Percentiles rank a stretch among this genome's conserved stretches.
phyloP scores from a whole-genome alignment of 768 basidiomycete genomes.

The Fomitopsis serialis region DNA sequence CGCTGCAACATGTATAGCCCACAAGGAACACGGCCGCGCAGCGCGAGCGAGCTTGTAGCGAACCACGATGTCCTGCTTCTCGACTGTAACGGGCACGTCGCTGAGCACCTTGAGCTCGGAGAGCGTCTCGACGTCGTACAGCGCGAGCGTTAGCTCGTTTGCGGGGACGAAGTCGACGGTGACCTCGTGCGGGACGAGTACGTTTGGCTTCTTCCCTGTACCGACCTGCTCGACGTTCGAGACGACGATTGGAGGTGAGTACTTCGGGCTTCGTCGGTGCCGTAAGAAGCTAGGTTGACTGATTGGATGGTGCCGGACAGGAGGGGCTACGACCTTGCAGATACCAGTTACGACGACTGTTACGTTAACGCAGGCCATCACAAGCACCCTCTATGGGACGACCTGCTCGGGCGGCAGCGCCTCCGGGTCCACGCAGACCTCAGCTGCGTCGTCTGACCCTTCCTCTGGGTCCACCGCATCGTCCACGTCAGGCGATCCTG shows the following conservation, averaged over 20 bases:
- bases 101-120: constrained; percentile 15
- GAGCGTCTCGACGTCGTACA: constrained; percentile 14
- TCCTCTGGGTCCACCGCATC: background rate
- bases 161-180: constrained; percentile 12
- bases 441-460: background rate
- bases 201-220: constrained; percentile 4
- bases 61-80: constrained; percentile 7
- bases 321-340: constrained; percentile 7
- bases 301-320: background rate
- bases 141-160: constrained; percentile 9
- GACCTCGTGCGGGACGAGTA: constrained; percentile 5
- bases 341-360: constrained; percentile 14
- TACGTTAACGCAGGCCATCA: constrained; percentile 8
- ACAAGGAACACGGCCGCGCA: background rate
- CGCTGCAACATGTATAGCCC: background rate
- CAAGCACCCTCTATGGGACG: constrained; percentile 16
- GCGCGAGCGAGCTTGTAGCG: background rate
- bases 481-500: background rate
- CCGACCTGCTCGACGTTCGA: constrained; percentile 8
- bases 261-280: background rate
- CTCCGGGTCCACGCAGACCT: background rate
- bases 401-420: constrained; percentile 7
- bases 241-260: constrained; percentile 14
- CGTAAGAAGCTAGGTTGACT: background rate
- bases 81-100: constrained; percentile 13